Conservation (phyloP, 345 rosid genomes). For the Rhizophora mangle region DNA sequence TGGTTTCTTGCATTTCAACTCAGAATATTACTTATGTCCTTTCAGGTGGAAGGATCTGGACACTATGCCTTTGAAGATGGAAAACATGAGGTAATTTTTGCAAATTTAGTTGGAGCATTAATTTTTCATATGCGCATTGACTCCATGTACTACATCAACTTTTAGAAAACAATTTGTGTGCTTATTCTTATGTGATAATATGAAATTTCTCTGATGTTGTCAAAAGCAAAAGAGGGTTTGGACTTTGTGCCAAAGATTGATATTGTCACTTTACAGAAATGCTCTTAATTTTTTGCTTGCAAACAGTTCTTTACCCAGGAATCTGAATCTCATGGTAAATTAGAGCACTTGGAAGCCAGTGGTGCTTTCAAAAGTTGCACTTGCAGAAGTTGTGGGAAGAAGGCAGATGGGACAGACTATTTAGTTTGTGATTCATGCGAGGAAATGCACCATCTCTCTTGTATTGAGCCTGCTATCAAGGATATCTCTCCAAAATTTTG, state of each 20-base stretch:
- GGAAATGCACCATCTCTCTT: conserved; percentile 74
- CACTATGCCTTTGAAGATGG: conserved; percentile 18
- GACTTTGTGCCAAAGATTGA: not conserved
- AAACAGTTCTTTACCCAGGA: conserved; percentile 39
- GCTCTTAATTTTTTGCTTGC: conserved; percentile 12
- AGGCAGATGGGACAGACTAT: conserved; percentile 57
- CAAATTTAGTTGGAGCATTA: not conserved
- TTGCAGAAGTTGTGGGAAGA: conserved; percentile 62
- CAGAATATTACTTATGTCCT: not conserved
- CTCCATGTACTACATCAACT: too few species aligned
- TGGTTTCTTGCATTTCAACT: not conserved
- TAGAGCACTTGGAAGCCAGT: conserved; percentile 40
- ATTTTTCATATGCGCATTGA: too few species aligned
- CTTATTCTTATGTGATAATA: too few species aligned
- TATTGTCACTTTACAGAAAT: conserved; percentile 2
- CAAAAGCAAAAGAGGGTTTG: too few species aligned
- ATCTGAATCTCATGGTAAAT: conserved; percentile 39
- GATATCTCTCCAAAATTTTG: conserved; percentile 61
- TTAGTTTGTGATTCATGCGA: conserved; percentile 91
- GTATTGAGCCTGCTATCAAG: conserved; percentile 65
- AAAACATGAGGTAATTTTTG: conserved; percentile 34
- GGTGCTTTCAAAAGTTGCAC: conserved; percentile 35
- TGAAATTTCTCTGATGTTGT: too few species aligned
- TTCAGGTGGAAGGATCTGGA: conserved; percentile 30
- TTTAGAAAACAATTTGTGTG: too few species aligned